Evolutionary conservation across 2,329 filamentous ascomycete species (phyloP), one percentile per base, ranked within the genome.

Genomic region (Arthrobotrys pseudoclavata): DNA sequence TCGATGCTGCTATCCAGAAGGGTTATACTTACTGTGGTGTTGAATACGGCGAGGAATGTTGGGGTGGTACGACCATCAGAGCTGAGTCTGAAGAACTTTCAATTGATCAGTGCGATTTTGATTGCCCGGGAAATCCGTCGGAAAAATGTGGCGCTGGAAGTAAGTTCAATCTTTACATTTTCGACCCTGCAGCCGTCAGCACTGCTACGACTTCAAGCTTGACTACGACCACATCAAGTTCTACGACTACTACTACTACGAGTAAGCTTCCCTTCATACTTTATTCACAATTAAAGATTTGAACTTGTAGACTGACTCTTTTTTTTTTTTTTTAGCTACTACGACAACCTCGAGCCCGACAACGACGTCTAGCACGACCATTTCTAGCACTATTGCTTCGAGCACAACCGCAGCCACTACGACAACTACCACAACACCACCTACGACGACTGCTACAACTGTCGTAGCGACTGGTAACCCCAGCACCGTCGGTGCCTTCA

Each of bases 61-160:
- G 75, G 75, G 79, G 57, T 20, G 74, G 45, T 12, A 83, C 83
- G 60, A 80, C 74, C 61, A 80, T 82, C 66, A 45, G 68, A 1
- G 76, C 79, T 29, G 40, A 48, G 13, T 31, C 70, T 61, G 5
- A n/a, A 4, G 48, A 53, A 24, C 53, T 76, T 13, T 22, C 64
- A 10, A 79, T 68, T 80, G 75, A 34, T 48, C 66, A 31, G 18
- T 76, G 72, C 24, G 62, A 34, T 42, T 78, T 80, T 18, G 13
- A 20, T 18, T 86, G 85, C 79, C 82, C 81, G 1, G 85, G 85
- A 0, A 83, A 83, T 62, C 79, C 69, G 12, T 53, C 64, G 0
- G 81, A 86, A 81, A 84, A 82, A 69, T 86, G 85, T 67, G 85
- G 86, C 20, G 84, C 82, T 5, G 82, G 83, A 1, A 83, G 83